Conservation (phyloP, 352 stramenopile genomes). For the Blastocystis sp. region DNA sequence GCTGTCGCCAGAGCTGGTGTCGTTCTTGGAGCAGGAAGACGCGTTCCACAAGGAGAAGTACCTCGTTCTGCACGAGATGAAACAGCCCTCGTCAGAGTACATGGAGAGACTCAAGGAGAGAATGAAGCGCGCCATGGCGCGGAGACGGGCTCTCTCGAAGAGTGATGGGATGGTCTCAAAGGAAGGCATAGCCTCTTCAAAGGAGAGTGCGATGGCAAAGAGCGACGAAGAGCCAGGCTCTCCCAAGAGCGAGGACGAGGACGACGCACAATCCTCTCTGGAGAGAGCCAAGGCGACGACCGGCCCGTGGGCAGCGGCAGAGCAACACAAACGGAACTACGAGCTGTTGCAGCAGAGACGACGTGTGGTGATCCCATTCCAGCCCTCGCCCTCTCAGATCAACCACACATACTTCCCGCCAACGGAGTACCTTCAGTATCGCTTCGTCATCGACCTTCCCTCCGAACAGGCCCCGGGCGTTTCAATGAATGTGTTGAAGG, state of each 20-base stretch:
- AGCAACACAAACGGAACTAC: not conserved
- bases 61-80: not conserved
- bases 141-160: too few species aligned
- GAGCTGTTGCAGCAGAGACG: conserved; percentile 5
- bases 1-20: not conserved
- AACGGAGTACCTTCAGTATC: conserved; percentile 5
- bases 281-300: not conserved
- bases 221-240: not conserved
- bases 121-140: too few species aligned
- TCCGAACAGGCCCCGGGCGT: not conserved
- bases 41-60: not conserved
- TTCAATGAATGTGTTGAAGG: not conserved
- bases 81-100: not conserved
- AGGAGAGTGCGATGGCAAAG: not conserved
- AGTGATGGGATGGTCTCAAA: too few species aligned
- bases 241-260: not conserved
- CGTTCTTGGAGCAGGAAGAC: not conserved
- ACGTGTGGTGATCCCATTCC: conserved; percentile 27
- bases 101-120: not conserved
- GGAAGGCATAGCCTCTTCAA: not conserved
- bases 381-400: not conserved
- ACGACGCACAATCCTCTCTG: not conserved
- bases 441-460: not conserved
- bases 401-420: conserved; percentile 4
- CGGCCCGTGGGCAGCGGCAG: not conserved